Conservation (phyloP, 345 rosid species). For the Citrus unshiu region DNA sequence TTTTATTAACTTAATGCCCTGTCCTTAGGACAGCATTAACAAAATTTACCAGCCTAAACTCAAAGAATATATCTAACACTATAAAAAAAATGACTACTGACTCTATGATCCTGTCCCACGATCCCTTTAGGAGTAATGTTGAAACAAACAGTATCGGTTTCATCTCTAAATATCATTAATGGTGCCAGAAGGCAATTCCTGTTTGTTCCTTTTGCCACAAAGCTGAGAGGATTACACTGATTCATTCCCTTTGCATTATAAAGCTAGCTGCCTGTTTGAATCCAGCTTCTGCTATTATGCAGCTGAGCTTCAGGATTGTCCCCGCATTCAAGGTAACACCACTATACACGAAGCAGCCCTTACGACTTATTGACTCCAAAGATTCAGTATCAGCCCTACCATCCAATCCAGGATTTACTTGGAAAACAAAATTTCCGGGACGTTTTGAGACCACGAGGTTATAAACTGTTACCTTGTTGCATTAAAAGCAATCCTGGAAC, state of each 20-base stretch:
- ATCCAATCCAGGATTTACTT: conserved; percentile 35
- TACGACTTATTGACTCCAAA: conserved; percentile 27
- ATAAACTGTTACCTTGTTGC: conserved; percentile 22
- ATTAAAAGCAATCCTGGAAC: conserved; percentile 40
- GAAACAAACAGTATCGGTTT: conserved; percentile 43
- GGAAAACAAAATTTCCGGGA: conserved; percentile 19
- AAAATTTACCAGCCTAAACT: too few relatives aligned
- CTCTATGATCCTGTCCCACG: not conserved
- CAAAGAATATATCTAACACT: too few relatives aligned
- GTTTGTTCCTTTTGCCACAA: conserved; percentile 33
- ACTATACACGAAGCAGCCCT: conserved; percentile 32
- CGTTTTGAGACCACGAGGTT: conserved; percentile 16
- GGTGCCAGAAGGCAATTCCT: conserved; percentile 42
- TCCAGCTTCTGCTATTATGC: conserved; percentile 10
- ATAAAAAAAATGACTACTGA: too few relatives aligned
- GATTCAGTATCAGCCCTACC: conserved; percentile 31
- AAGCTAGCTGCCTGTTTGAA: conserved; percentile 35
- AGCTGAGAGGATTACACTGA: conserved; percentile 43
- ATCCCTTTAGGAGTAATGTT: conserved; percentile 13
- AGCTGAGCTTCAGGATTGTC: conserved; percentile 27
- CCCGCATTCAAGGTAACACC: conserved; percentile 16
- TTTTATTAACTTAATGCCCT: too few relatives aligned
- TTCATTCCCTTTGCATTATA: conserved; percentile 20
- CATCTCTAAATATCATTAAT: conserved; percentile 43
- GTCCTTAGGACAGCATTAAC: too few relatives aligned